Evolutionary conservation across 2,329 filamentous ascomycete genomes (phyloP).

Genomic region (Bipolaris cookei): DNA sequence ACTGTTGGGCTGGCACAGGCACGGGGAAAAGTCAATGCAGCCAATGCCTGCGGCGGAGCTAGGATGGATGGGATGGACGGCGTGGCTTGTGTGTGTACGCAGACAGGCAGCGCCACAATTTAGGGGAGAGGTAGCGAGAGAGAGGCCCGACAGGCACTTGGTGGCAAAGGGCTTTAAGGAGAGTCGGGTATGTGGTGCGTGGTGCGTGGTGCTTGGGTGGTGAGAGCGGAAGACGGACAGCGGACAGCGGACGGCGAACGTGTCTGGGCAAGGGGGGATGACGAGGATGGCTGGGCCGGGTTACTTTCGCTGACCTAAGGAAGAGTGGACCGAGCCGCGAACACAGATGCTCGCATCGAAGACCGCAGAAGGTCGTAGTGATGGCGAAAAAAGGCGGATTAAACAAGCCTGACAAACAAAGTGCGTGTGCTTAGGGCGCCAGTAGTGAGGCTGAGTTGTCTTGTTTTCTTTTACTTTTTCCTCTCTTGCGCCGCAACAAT

Average conservation of each 20-base stretch:
- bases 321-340: conserved; percentile 14
- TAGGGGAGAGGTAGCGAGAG: conserved; percentile 11
- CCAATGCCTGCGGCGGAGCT: conserved; percentile 28
- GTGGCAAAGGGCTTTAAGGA: conserved; percentile 15
- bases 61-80: conserved; percentile 18
- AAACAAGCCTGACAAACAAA: conserved; percentile 18
- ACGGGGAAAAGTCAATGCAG: conserved; percentile 3
- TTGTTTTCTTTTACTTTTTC: neutral
- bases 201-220: conserved; percentile 4
- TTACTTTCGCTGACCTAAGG: conserved; percentile 24
- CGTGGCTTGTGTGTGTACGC: conserved; percentile 15
- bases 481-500: neutral
- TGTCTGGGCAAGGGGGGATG: conserved; percentile 18
- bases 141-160: conserved; percentile 6
- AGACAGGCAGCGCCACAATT: conserved; percentile 10
- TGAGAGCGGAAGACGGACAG: conserved; percentile 10
- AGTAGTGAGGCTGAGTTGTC: conserved; percentile 20
- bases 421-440: neutral
- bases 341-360: conserved; percentile 19
- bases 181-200: conserved; percentile 11
- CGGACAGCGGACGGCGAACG: conserved; percentile 9
- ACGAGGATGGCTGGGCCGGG: conserved; percentile 21
- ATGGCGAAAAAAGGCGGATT: conserved; percentile 16
- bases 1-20: conserved; percentile 20
- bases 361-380: conserved; percentile 30